Evolutionary conservation across 441 rosid species (phyloP).

Genomic region (Francoa sonchifolia): DNA sequence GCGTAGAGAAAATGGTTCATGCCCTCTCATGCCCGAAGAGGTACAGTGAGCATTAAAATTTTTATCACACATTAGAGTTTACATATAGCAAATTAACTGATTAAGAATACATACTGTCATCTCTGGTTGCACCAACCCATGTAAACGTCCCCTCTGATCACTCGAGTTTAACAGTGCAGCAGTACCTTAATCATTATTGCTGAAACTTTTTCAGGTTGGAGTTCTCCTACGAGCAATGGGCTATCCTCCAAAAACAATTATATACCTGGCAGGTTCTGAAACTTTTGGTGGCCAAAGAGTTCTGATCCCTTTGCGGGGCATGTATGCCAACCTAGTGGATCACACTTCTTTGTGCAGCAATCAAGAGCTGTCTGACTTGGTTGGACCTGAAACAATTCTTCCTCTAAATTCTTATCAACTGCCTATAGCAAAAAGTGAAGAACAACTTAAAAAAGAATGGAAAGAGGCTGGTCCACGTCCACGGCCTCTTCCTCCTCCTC

Average conservation of each 20-base stretch:
- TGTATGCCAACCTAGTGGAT: constrained; percentile 76
- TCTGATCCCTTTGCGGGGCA: constrained; percentile 82
- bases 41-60: constrained; percentile 83
- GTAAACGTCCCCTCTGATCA: too few relatives aligned
- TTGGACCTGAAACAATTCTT: constrained; percentile 79
- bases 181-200: too few relatives aligned
- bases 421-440: constrained; percentile 52
- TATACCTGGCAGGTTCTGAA: constrained; percentile 92
- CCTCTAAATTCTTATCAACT: constrained; percentile 35
- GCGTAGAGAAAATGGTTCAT: constrained; percentile 69
- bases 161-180: too few relatives aligned
- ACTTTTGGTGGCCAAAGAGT: constrained; percentile 91
- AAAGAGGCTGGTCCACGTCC: constrained; percentile 93
- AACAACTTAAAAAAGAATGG: too few relatives aligned
- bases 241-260: constrained; percentile 66
- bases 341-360: constrained; percentile 63
- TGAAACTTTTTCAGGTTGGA: constrained; percentile 98
- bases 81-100: too few relatives aligned
- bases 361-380: constrained; percentile 56
- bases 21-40: constrained; percentile 99
- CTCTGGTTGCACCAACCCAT: too few relatives aligned
- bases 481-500: constrained; percentile 99
- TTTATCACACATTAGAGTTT: constrained; percentile 84
- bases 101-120: too few relatives aligned
- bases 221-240: constrained; percentile 87